phyloP scores from a whole-genome alignment of 345 rosid species.

The Linum tenue region DNA sequence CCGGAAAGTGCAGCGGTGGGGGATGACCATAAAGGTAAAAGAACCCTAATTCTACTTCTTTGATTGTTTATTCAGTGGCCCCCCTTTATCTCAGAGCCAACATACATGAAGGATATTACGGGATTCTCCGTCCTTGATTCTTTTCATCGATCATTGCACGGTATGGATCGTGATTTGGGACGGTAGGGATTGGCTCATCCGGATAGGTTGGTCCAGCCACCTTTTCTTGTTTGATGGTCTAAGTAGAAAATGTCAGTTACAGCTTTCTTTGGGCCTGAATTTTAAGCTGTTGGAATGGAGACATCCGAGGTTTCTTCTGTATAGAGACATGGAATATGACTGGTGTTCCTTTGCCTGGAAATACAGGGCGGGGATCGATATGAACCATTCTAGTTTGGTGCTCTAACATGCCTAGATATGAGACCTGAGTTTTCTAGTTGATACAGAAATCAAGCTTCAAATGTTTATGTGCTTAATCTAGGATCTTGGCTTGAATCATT shows the following conservation, averaged over 20 bases:
- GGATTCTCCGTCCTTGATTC: neutral
- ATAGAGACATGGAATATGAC: neutral
- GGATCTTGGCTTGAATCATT: constrained; percentile 23
- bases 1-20: constrained; percentile 15
- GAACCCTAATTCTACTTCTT: neutral
- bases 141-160: neutral
- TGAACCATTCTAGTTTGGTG: neutral
- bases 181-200: neutral
- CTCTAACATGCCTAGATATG: neutral
- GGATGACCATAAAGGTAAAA: constrained; percentile 24
- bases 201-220: neutral
- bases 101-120: neutral
- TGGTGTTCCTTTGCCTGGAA: neutral
- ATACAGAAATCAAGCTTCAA: neutral
- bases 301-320: neutral
- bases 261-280: neutral
- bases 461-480: constrained; percentile 17
- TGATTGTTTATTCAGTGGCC: constrained; percentile 7
- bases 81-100: neutral
- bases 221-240: too few species aligned
- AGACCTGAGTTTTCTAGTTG: neutral
- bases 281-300: neutral
- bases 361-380: neutral
- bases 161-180: neutral
- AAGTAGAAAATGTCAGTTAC: neutral